Conservation (phyloP, 2,329 filamentous ascomycete genomes). For the Fusarium piperis region DNA sequence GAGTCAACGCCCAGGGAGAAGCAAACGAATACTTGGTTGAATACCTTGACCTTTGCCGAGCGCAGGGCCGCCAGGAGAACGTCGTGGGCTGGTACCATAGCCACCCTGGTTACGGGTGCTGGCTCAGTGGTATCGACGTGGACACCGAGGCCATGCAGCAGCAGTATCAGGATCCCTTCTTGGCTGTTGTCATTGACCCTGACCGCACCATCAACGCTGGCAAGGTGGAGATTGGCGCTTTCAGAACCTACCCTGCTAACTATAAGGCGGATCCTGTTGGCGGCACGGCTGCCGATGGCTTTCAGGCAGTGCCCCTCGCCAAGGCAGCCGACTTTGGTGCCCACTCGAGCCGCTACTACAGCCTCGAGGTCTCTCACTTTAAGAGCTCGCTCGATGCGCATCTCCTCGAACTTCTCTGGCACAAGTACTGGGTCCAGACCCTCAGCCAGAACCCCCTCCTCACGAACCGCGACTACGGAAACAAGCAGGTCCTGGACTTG, state of each 20-base stretch:
- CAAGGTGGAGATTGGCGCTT: constrained; percentile 97
- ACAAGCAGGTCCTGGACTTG: constrained; percentile 90
- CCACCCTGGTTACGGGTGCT: constrained; percentile 97
- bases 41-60: constrained; percentile 80
- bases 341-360: constrained; percentile 90
- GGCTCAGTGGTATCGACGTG: constrained; percentile 96
- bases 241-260: constrained; percentile 85
- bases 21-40: constrained; percentile 97
- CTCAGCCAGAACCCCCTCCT: constrained; percentile 90
- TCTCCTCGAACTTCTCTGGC: constrained; percentile 90
- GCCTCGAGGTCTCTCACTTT: constrained; percentile 90
- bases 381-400: constrained; percentile 91
- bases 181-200: constrained; percentile 95
- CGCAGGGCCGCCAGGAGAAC: constrained; percentile 85
- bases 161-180: constrained; percentile 86
- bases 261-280: constrained; percentile 63
- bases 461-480: constrained; percentile 91
- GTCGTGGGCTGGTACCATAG: constrained; percentile 98
- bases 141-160: constrained; percentile 88
- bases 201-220: constrained; percentile 94
- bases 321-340: constrained; percentile 97
- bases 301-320: constrained; percentile 84
- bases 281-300: constrained; percentile 60
- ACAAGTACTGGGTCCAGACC: constrained; percentile 99
- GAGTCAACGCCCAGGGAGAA: constrained; percentile 94